Evolutionary conservation across 495 filamentous ascomycete species (phyloP), one percentile per base, ranked within the genome.

Genomic region (Daldinia vernicosa): DNA sequence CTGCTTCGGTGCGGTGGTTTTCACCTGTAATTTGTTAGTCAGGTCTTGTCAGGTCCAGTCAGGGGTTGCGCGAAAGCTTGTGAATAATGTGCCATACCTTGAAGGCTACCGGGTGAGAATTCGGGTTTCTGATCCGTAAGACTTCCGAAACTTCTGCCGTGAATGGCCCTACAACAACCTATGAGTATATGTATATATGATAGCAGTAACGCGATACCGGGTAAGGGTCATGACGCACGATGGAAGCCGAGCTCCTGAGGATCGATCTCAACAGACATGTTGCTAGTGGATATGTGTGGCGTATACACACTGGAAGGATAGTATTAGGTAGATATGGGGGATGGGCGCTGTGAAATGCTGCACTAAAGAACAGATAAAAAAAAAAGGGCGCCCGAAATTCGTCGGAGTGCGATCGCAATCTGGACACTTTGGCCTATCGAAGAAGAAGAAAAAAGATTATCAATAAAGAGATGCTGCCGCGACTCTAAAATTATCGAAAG

Each of bases 1-100:
- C 95, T 98, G 95, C 81, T 99, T 98, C 6, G 96, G 95, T 28
- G 96, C 96, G 63, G 95, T 99, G 40, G 95, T 99, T 89, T 99
- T 99, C 78, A 99, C 95, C 94, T 98, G 24, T 9, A 40, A 73
- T 62, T 67, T 9, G 39, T 75, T 64, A 40, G 67, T 51, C 8
- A 71, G 60, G 63, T 50, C 50, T 43, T 27, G n/a, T 66, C 30
- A 26, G 17, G 32, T 47, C 45, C 50, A 32, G 19, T 66, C 32
- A 27, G 17, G 32, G 51, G 43, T 32, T 35, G 22, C 37, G 52
- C 19, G 22, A 55, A 61, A 28, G 37, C 8, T 55, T 33, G 22
- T 9, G 30, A 65, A 53, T 37, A 17, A 67, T 56, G 17, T 66
- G 52, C 45, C 86, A 71, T 84, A 96, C 94, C 90, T 99, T 99